Evolutionary conservation across 176 grass and related monocot species (phyloP).

Genomic region (Carex myosuroides): DNA sequence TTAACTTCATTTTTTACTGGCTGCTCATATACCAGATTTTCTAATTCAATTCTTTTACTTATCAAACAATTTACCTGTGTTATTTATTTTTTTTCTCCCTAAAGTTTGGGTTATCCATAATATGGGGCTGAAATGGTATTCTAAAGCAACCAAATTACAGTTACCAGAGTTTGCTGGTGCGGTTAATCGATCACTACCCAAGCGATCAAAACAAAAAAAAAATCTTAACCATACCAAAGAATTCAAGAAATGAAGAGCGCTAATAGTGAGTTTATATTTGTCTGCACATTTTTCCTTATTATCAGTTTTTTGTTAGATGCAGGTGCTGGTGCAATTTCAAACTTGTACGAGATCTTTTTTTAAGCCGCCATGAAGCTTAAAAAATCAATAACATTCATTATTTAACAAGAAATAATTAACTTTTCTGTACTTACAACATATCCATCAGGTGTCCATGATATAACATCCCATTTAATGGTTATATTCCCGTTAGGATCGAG

Average conservation of each 20-base stretch:
- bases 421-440: constrained; percentile 63
- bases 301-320: not conserved
- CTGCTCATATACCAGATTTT: not conserved
- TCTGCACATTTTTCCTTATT: not conserved
- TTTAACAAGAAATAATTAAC: not conserved
- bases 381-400: not conserved
- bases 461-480: constrained; percentile 85
- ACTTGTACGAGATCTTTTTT: not conserved
- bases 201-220: not conserved
- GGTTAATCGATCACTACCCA: not conserved
- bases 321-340: not conserved
- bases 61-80: not conserved
- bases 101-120: not conserved
- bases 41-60: not conserved
- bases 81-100: not conserved
- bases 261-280: not conserved
- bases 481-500: constrained; percentile 86
- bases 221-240: not conserved
- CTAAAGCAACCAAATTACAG: not conserved
- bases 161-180: not conserved
- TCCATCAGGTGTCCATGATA: constrained; percentile 91
- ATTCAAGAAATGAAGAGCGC: not conserved
- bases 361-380: not conserved
- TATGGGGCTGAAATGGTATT: not conserved
- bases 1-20: not conserved